Percentiles rank a stretch among this genome's conserved stretches.
phyloP scores from a whole-genome alignment of 2,329 filamentous ascomycete species.

The Fusarium scirpi region DNA sequence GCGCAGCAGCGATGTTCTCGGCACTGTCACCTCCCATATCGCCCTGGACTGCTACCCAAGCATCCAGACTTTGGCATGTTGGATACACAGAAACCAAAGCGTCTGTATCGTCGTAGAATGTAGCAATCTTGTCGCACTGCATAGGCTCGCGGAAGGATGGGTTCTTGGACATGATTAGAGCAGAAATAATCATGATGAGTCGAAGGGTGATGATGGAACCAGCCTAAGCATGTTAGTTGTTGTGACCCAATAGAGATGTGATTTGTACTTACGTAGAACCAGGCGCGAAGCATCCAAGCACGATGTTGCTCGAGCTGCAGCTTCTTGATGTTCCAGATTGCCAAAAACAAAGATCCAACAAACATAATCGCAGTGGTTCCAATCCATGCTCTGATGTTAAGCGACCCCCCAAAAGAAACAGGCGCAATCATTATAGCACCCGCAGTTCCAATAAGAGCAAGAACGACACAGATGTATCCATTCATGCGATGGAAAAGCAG shows the following conservation, averaged over 20 bases:
- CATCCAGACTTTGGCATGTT: neutral
- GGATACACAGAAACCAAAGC: conserved; percentile 11
- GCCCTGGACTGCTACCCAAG: conserved; percentile 23
- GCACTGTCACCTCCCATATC: conserved; percentile 11
- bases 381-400: conserved; percentile 60
- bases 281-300: conserved; percentile 69
- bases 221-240: neutral
- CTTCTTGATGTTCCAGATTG: conserved; percentile 67
- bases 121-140: conserved; percentile 14
- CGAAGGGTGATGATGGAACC: conserved; percentile 23
- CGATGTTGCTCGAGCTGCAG: conserved; percentile 73
- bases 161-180: conserved; percentile 8
- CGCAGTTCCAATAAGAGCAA: conserved; percentile 59
- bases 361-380: conserved; percentile 60
- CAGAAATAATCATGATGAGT: conserved; percentile 27
- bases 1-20: conserved; percentile 17
- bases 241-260: accelerated
- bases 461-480: conserved; percentile 65
- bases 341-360: conserved; percentile 56
- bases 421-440: conserved; percentile 66
- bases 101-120: conserved; percentile 6
- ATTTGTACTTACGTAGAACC: conserved; percentile 19
- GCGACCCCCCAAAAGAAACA: conserved; percentile 64
- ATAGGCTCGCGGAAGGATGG: conserved; percentile 16
- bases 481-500: conserved; percentile 70